Base-by-base conservation (phyloP, 345 rosid genomes). In the Bruguiera gymnorhiza region DNA sequence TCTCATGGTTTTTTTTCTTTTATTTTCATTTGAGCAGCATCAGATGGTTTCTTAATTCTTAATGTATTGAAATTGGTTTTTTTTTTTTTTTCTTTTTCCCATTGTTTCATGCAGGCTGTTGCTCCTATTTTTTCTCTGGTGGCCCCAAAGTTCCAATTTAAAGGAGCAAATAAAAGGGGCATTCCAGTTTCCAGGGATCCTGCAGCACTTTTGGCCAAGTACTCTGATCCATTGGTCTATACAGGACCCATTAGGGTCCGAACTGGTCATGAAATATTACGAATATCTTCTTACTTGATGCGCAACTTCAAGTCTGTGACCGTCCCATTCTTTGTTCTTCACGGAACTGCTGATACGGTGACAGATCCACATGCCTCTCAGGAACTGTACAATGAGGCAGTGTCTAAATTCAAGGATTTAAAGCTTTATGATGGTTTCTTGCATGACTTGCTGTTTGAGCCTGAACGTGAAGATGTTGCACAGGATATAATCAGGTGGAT, bases 161-260 rank as follows among this genome's bases (percentile, higher is more conserved):
- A 92, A 80, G 99, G 99, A 75, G 99, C 98, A 43, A 95, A 95
- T 92, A 95, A 87, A 80, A 84, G 92, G 78, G 99, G 99, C 32
- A 86, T 95, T 74, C 99, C 99, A 21, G 99, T 95, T 54, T 78
- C 98, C 6, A 85, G 98, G 80, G 98, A 95, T 76, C 98, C 99
- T 48, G 96, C 78, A 27, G 99, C 97, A n/a, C 79, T 89, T 51
- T 53, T 80, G 71, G 98, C 98, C 64, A 95, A 95, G 73, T 92
- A 92, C 70, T 84, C 89, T 21, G 98, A 95, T 78, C 99, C 98
- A 4, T 79, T 95, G 81, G 99, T 95, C 73, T 95, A 95, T 75
- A 95, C 98, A 3, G 99, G 98, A 63, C 99, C 99, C 23, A 92
- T 95, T 62, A 85, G 99, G 70, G 98, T 89, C 66, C 88, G 98